Conservation (phyloP, 208 protist genomes). For the Crithidia bombi region DNA sequence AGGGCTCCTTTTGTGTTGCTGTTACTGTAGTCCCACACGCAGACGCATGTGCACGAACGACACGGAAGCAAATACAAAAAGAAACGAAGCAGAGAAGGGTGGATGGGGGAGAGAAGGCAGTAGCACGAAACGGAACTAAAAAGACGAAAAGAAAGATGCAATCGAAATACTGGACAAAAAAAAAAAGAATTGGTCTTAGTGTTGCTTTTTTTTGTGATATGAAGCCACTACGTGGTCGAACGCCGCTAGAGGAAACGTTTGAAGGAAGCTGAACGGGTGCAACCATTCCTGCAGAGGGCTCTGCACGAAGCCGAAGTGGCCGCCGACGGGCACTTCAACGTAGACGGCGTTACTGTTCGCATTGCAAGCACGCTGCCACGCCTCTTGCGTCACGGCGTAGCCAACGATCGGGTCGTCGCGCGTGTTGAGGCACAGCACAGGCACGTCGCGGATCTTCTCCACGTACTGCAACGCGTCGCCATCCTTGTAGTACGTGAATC, state of each 20-base stretch:
- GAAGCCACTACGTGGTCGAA: constrained; percentile 19
- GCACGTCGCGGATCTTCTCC: constrained; percentile 28
- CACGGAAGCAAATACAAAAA: not conserved
- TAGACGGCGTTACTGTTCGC: constrained; percentile 44
- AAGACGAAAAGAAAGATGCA: not conserved
- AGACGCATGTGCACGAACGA: not conserved
- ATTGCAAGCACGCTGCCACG: constrained; percentile 46
- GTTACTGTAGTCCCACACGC: too few species aligned
- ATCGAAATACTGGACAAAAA: constrained; percentile 1
- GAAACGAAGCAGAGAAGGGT: too few species aligned
- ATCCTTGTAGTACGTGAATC: constrained; percentile 54
- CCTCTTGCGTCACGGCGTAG: constrained; percentile 21
- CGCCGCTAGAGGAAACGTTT: constrained; percentile 34
- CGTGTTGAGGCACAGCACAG: constrained; percentile 50
- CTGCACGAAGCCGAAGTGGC: constrained; percentile 64
- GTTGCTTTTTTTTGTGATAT: constrained; percentile 5
- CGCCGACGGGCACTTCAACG: constrained; percentile 58
- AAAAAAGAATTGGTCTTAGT: not conserved
- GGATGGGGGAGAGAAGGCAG: not conserved
- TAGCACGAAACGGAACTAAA: not conserved
- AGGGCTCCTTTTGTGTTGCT: too few species aligned
- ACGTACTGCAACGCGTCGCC: constrained; percentile 41
- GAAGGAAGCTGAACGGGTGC: constrained; percentile 22
- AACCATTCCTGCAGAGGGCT: constrained; percentile 41
- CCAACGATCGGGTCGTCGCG: constrained; percentile 62